phyloP scores from a whole-genome alignment of 23 red algal genomes.

The Agarophyton chilense region DNA sequence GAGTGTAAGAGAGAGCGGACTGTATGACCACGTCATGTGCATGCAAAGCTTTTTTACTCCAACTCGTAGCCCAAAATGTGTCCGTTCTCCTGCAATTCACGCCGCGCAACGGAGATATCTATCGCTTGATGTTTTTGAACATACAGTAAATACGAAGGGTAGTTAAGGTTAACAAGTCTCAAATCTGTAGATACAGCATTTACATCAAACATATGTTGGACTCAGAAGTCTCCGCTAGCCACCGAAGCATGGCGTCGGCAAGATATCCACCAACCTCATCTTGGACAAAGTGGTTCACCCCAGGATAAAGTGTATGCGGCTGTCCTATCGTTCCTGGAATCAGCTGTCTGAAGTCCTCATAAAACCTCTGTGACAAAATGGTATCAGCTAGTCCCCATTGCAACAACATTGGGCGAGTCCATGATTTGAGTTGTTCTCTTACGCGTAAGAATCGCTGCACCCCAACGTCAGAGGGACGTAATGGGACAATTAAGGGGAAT shows the following conservation, averaged over 20 bases:
- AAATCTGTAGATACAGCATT: too few species aligned
- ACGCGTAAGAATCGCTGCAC: background rate
- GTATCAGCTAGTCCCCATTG: background rate
- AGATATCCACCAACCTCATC: background rate
- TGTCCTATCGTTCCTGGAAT: slow-evolving; percentile 20
- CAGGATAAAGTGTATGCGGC: background rate
- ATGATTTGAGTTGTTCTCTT: background rate
- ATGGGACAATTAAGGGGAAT: slow-evolving; percentile 9
- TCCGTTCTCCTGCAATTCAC: too few species aligned
- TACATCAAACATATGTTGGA: background rate
- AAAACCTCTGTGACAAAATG: slow-evolving; percentile 6
- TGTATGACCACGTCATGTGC: too few species aligned
- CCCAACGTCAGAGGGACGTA: background rate
- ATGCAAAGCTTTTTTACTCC: too few species aligned
- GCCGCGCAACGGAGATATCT: too few species aligned
- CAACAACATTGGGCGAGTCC: background rate
- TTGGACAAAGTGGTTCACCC: background rate
- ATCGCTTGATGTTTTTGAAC: too few species aligned
- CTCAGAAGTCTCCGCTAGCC: background rate
- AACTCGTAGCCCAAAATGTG: too few species aligned
- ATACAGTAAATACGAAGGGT: too few species aligned
- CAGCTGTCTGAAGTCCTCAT: slow-evolving; percentile 8
- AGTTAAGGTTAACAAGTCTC: too few species aligned
- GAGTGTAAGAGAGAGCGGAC: too few species aligned
- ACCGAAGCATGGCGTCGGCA: slow-evolving; percentile 4